These are phyloP conservation scores for Astrothelium subdiscretum DNA, from an alignment of 495 filamentous ascomycete genomes.

Conservation along the genomic window DNA sequence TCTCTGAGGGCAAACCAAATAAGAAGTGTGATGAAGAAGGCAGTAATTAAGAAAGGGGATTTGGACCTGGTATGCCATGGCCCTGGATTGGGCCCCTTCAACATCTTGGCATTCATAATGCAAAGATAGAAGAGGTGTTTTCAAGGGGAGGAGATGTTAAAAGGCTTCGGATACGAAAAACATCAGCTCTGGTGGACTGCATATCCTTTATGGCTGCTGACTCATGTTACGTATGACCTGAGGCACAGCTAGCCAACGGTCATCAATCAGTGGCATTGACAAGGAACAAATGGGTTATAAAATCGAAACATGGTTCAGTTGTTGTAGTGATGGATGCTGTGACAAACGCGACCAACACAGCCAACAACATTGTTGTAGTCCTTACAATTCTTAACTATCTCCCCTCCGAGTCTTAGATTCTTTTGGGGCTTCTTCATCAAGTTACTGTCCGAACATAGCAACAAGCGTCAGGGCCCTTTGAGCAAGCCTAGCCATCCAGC, in stretches of 20 bases:
- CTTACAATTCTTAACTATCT: background rate
- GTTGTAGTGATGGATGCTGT: background rate
- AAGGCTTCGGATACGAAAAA: too few relatives aligned
- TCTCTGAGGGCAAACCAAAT: background rate
- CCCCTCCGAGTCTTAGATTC: too few relatives aligned
- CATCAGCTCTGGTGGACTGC: background rate
- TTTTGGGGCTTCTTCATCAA: too few relatives aligned
- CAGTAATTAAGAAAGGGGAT: background rate
- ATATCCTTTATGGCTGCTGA: background rate
- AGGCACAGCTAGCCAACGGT: too few relatives aligned
- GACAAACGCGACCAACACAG: background rate
- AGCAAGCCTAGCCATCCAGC: too few relatives aligned
- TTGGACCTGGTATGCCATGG: background rate
- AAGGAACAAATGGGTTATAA: too few relatives aligned
- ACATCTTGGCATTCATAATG: background rate
- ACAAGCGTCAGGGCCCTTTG: too few relatives aligned
- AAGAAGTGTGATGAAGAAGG: background rate
- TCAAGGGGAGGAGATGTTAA: too few relatives aligned
- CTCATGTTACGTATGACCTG: too few relatives aligned
- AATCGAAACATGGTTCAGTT: background rate
- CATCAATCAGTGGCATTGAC: too few relatives aligned
- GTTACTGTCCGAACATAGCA: too few relatives aligned
- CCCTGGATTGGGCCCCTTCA: background rate
- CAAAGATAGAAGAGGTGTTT: background rate
- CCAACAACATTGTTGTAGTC: background rate